Percentiles rank a stretch among this genome's conserved stretches.
Evolutionary conservation across 345 rosid genomes (phyloP).

Genomic region (Syzygium grande): DNA sequence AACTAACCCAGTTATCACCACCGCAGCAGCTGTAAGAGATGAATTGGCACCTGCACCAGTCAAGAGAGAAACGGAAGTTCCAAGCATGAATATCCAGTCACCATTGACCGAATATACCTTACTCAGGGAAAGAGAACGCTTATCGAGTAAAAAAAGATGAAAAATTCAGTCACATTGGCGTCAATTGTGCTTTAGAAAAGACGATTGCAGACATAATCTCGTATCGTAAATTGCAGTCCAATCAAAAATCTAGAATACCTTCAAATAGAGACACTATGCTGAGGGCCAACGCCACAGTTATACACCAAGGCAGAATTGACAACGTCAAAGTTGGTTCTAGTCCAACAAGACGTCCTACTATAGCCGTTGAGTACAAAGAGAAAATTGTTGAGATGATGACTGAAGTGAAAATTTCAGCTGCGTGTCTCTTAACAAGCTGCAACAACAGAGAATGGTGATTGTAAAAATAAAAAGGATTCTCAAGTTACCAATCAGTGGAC

Average conservation of each 20-base stretch:
- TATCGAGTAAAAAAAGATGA: background rate
- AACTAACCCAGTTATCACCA: slow-evolving; percentile 84
- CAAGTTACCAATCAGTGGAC: background rate
- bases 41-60: slow-evolving; percentile 63
- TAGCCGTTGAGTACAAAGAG: slow-evolving; percentile 90
- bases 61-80: background rate
- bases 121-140: background rate
- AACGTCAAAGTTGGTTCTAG: slow-evolving; percentile 67
- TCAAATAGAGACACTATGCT: slow-evolving; percentile 89
- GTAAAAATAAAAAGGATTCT: background rate
- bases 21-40: slow-evolving; percentile 90
- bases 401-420: slow-evolving; percentile 88
- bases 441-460: slow-evolving; percentile 2
- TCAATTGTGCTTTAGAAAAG: background rate
- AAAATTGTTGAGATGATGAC: slow-evolving; percentile 71
- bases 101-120: background rate
- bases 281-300: slow-evolving; percentile 91
- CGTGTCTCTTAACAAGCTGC: slow-evolving; percentile 94
- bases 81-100: background rate
- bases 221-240: background rate
- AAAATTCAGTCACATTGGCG: background rate
- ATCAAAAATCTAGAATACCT: slow-evolving; percentile 24
- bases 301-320: slow-evolving; percentile 87
- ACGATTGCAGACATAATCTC: background rate
- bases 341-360: slow-evolving; percentile 67